Percentiles rank a stretch among this genome's conserved stretches.
These are phyloP conservation scores for Boletus subcaerulescens DNA, from an alignment of 768 basidiomycete species.

Conservation along the genomic window DNA sequence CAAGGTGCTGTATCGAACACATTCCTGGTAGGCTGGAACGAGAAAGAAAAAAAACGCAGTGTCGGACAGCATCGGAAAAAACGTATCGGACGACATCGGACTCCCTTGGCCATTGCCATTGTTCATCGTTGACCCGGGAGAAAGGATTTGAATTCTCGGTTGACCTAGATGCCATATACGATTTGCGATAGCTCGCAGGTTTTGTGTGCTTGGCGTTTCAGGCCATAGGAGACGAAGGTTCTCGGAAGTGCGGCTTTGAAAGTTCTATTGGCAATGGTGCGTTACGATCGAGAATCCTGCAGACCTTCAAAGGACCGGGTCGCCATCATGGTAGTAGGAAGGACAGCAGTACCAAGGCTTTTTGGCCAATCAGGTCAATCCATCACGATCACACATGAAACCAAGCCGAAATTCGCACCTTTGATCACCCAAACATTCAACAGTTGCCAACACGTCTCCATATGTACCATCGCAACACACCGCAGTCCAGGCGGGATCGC, in stretches of 20 bases:
- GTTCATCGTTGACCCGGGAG: background rate
- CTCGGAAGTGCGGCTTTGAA: background rate
- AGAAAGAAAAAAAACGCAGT: background rate
- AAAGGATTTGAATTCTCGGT: background rate
- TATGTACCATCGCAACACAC: background rate
- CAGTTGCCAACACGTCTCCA: slow-evolving; percentile 4
- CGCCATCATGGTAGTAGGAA: background rate
- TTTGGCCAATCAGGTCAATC: background rate
- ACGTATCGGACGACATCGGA: background rate
- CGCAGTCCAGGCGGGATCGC: slow-evolving; percentile 20
- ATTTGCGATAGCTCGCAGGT: background rate
- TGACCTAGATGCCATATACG: background rate
- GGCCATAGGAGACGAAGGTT: background rate
- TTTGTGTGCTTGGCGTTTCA: slow-evolving; percentile 18
- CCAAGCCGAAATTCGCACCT: background rate
- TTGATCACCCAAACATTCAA: background rate
- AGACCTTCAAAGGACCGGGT: background rate
- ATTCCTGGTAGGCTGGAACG: background rate
- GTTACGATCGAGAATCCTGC: background rate
- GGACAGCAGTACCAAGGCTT: background rate
- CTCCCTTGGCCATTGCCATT: background rate
- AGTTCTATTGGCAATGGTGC: background rate
- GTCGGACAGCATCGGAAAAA: background rate
- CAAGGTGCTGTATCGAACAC: background rate
- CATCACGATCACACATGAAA: background rate